Evolutionary conservation across 345 rosid species (phyloP).

Genomic region (Conringia planisiliqua): DNA sequence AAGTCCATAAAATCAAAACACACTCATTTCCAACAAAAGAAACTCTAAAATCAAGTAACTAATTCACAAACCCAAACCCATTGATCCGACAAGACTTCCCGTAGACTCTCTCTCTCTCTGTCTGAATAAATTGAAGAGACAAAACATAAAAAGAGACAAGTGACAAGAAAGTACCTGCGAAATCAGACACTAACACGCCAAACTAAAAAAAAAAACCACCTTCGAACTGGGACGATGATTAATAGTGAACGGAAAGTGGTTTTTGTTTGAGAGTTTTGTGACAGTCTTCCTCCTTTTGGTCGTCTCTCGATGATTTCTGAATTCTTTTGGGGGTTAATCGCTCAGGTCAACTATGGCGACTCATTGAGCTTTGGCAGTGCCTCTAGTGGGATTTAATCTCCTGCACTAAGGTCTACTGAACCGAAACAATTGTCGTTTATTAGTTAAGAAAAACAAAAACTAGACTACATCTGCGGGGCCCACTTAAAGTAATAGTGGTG

Average conservation of each 20-base stretch:
- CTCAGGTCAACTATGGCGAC: conserved; percentile 32
- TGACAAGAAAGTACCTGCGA: background rate
- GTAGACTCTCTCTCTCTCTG: background rate
- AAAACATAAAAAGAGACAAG: background rate
- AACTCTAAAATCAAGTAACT: background rate
- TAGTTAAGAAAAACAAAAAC: background rate
- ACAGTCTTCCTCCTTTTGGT: conserved; percentile 12
- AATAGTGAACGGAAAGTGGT: background rate
- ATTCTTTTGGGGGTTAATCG: background rate
- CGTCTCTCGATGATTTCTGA: conserved; percentile 8
- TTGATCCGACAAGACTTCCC: background rate
- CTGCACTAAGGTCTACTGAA: background rate
- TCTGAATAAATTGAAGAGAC: background rate
- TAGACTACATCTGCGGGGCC: background rate
- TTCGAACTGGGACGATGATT: background rate
- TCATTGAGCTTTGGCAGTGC: conserved; percentile 19
- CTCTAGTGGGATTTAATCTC: background rate
- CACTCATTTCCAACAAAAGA: background rate
- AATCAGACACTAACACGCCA: background rate
- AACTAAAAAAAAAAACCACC: background rate
- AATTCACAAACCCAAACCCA: background rate
- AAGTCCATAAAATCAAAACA: background rate
- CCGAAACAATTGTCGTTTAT: conserved; percentile 4
- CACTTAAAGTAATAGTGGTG: background rate
- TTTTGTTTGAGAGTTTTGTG: background rate